Percentiles rank a stretch among this genome's conserved stretches.
These are phyloP conservation scores for Apiospora koreana DNA, from an alignment of 2,329 filamentous ascomycete species.

Conservation along the genomic window DNA sequence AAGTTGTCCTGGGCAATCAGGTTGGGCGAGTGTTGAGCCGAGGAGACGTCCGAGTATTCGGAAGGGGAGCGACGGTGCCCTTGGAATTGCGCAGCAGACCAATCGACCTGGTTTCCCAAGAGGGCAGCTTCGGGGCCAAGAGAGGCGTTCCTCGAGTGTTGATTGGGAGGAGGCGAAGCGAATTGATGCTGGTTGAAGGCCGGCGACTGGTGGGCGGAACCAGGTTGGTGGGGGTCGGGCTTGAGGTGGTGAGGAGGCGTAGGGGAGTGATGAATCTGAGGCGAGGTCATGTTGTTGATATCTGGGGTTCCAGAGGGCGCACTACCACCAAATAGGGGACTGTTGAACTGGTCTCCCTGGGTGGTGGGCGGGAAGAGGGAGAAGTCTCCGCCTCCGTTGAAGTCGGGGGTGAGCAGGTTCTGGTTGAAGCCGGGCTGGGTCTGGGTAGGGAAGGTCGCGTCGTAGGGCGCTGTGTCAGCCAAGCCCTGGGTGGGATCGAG, in stretches of 20 bases:
- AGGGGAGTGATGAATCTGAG: slow-evolving; percentile 56
- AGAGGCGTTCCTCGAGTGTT: slow-evolving; percentile 58
- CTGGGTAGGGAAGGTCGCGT: slow-evolving; percentile 41
- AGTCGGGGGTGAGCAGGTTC: slow-evolving; percentile 50
- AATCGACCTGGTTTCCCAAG: slow-evolving; percentile 56
- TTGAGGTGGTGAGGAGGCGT: slow-evolving; percentile 58
- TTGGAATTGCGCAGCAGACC: slow-evolving; percentile 66
- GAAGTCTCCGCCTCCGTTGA: slow-evolving; percentile 57
- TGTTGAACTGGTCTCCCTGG: slow-evolving; percentile 58
- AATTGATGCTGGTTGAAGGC: slow-evolving; percentile 59
- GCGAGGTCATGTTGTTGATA: slow-evolving; percentile 54
- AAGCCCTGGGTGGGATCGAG: slow-evolving; percentile 47
- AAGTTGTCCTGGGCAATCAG: slow-evolving; percentile 77
- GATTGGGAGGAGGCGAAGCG: slow-evolving; percentile 42
- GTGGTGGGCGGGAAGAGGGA: slow-evolving; percentile 62
- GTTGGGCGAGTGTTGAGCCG: slow-evolving; percentile 81
- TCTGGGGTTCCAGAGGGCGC: slow-evolving; percentile 47
- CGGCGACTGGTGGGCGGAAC: slow-evolving; percentile 57
- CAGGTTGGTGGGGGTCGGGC: slow-evolving; percentile 50
- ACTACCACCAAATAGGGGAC: slow-evolving; percentile 57
- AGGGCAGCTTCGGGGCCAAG: slow-evolving; percentile 59
- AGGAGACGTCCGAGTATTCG: slow-evolving; percentile 91
- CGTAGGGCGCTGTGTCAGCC: slow-evolving; percentile 35
- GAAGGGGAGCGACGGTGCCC: slow-evolving; percentile 83
- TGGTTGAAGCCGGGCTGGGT: slow-evolving; percentile 46